Conservation (phyloP, 2,329 filamentous ascomycete genomes). For the Incumbomyces delicatus region DNA sequence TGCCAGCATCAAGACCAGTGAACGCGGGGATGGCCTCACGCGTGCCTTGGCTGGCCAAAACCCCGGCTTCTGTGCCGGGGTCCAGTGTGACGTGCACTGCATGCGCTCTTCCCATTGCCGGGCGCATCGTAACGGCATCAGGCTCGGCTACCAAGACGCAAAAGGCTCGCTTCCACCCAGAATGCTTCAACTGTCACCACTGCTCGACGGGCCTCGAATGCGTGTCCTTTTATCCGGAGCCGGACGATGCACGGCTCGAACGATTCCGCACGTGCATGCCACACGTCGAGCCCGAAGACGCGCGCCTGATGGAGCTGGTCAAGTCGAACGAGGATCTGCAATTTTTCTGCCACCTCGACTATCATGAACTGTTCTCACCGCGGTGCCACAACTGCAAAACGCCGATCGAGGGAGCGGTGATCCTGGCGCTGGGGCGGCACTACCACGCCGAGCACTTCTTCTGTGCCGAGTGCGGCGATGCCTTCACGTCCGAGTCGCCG, state of each 20-base stretch:
- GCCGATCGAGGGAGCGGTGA: slow-evolving; percentile 88
- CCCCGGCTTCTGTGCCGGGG: slow-evolving; percentile 38
- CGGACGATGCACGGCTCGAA: slow-evolving; percentile 57
- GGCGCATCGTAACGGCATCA: slow-evolving; percentile 76
- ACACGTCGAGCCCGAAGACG: slow-evolving; percentile 49
- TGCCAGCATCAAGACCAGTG: slow-evolving; percentile 27
- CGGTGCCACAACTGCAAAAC: slow-evolving; percentile 94
- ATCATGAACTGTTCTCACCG: slow-evolving; percentile 87
- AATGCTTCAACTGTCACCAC: slow-evolving; percentile 82
- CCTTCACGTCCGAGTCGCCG: slow-evolving; percentile 54
- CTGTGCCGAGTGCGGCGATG: slow-evolving; percentile 94
- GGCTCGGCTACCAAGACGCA: slow-evolving; percentile 38
- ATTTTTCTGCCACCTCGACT: slow-evolving; percentile 98
- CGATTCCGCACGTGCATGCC: slow-evolving; percentile 31
- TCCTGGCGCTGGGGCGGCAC: slow-evolving; percentile 85
- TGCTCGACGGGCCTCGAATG: slow-evolving; percentile 85
- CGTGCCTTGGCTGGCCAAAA: slow-evolving; percentile 25
- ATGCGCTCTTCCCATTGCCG: slow-evolving; percentile 75
- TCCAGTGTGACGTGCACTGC: slow-evolving; percentile 70
- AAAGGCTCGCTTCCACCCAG: slow-evolving; percentile 67
- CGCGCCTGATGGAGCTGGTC: slow-evolving; percentile 41
- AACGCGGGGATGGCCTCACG: slow-evolving; percentile 23
- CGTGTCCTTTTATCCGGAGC: slow-evolving; percentile 92
- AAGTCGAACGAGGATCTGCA: slow-evolving; percentile 59
- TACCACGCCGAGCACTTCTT: slow-evolving; percentile 99